Evolutionary conservation across 352 stramenopile genomes (phyloP), one percentile per base, ranked within the genome.

Genomic region (Lagenidium sp.): DNA sequence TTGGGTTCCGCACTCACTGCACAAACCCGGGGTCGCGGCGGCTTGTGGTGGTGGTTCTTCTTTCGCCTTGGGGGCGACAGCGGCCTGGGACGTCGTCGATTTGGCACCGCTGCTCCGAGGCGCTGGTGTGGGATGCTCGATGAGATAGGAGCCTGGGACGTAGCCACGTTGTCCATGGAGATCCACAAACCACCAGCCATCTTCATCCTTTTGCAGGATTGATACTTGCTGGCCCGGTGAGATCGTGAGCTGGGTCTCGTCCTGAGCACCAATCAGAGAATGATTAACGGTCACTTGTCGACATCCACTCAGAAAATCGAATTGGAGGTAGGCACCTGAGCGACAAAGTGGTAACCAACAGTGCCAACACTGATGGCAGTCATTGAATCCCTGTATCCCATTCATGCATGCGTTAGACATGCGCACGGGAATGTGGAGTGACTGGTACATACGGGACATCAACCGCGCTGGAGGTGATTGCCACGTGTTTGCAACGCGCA

Each of bases 181-280:
- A 21, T 86, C 71, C 29, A 86, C 78, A 37, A 87, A 63, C 78
- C 78, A 91, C 78, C 78, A 91, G 55, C 78, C 78, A 63, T 91
- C 78, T 32, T 87, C 75, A 28, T 91, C 78, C 63, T 91, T 91
- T 38, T 87, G 78, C 19, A 91, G 68, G 36, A 91, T 86, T 39
- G 53, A 55, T 7, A 91, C 64, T 55, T 87, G 68, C 31, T 91
- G 71, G 36, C 78, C 78, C 20, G 78, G 78, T 57, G 71, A 63
- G 56, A 91, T 91, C 50, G 78, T 85, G 47, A 91, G 54, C 58
- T 91, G 78, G 45, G 78, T 88, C 32, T 86, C 70, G 61, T 91
- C 78, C 60, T 77, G 50, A 37, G 55, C 41, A 13, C 28, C n/a
- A n/a, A n/a, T n/a, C n/a, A n/a, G n/a, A n/a, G n/a, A n/a, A n/a